These are phyloP conservation scores for Lichenothelia convexa DNA, from an alignment of 495 filamentous ascomycete species.

Conservation along the genomic window DNA sequence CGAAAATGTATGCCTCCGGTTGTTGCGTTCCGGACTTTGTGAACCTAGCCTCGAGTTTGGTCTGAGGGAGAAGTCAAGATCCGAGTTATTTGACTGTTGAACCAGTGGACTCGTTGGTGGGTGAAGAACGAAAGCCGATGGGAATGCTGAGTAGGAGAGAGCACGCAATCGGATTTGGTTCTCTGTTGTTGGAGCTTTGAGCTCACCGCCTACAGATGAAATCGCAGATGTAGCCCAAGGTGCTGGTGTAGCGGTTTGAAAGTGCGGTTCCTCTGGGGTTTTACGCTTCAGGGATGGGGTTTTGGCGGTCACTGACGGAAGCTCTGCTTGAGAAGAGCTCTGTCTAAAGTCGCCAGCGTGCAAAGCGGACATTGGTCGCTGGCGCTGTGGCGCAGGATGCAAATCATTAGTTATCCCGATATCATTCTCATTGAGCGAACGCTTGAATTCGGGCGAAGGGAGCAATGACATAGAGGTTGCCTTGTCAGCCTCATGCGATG, in stretches of 20 bases:
- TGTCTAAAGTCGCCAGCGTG: conserved; percentile 74
- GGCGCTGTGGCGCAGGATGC: conserved; percentile 42
- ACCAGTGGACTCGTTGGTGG: conserved; percentile 84
- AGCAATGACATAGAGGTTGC: background rate
- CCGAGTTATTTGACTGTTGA: conserved; percentile 75
- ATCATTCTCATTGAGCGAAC: too few relatives aligned
- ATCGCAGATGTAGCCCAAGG: too few relatives aligned
- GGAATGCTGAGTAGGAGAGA: conserved; percentile 55
- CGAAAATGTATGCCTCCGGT: conserved; percentile 40
- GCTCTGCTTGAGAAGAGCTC: too few relatives aligned
- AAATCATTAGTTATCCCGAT: too few relatives aligned
- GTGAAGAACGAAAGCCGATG: conserved; percentile 69
- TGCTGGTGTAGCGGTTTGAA: too few relatives aligned
- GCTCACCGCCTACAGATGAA: too few relatives aligned
- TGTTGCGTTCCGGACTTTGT: conserved; percentile 27
- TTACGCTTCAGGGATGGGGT: too few relatives aligned
- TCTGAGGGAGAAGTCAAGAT: conserved; percentile 45
- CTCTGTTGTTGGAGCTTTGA: too few relatives aligned
- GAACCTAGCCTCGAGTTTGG: conserved; percentile 17
- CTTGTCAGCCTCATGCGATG: too few relatives aligned
- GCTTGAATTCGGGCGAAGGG: background rate
- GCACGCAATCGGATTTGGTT: too few relatives aligned
- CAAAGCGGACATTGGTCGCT: conserved; percentile 69
- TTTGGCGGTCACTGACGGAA: too few relatives aligned
- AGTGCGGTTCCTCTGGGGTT: too few relatives aligned